Conservation (phyloP, 768 basidiomycete genomes). For the Lactarius evosmus region DNA sequence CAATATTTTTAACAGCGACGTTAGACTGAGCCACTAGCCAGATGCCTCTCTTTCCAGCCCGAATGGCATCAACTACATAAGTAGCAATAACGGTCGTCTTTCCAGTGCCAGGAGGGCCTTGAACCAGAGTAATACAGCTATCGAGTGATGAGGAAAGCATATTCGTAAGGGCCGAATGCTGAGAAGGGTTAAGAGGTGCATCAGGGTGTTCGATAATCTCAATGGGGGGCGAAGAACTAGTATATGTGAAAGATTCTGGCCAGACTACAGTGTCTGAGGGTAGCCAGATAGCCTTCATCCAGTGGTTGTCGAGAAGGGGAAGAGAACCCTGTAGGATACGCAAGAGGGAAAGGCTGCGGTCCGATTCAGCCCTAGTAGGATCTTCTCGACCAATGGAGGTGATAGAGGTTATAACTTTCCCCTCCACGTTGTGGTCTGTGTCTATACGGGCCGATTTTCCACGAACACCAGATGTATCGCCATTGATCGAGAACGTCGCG, state of each 20-base stretch:
- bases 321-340: slow-evolving; percentile 37
- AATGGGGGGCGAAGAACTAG: slow-evolving; percentile 27
- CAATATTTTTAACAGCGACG: slow-evolving; percentile 88
- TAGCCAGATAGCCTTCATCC: slow-evolving; percentile 39
- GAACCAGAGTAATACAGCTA: slow-evolving; percentile 37
- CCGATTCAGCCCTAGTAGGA: slow-evolving; percentile 56
- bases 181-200: slow-evolving; percentile 41
- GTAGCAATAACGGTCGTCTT: slow-evolving; percentile 38
- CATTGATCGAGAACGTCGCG: slow-evolving; percentile 30
- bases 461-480: slow-evolving; percentile 18
- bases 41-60: slow-evolving; percentile 41
- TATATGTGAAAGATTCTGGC: slow-evolving; percentile 37
- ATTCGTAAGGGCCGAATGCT: slow-evolving; percentile 36
- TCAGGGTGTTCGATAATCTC: slow-evolving; percentile 28
- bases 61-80: slow-evolving; percentile 33
- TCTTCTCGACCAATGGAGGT: slow-evolving; percentile 53
- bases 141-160: slow-evolving; percentile 41
- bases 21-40: slow-evolving; percentile 87
- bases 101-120: slow-evolving; percentile 37
- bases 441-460: slow-evolving; percentile 31
- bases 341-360: slow-evolving; percentile 36
- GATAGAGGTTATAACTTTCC: slow-evolving; percentile 38
- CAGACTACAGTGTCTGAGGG: slow-evolving; percentile 35
- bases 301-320: slow-evolving; percentile 36
- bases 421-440: slow-evolving; percentile 32